Conservation (phyloP, 1,284 basidiomycete species). For the Hemileia vastatrix region DNA sequence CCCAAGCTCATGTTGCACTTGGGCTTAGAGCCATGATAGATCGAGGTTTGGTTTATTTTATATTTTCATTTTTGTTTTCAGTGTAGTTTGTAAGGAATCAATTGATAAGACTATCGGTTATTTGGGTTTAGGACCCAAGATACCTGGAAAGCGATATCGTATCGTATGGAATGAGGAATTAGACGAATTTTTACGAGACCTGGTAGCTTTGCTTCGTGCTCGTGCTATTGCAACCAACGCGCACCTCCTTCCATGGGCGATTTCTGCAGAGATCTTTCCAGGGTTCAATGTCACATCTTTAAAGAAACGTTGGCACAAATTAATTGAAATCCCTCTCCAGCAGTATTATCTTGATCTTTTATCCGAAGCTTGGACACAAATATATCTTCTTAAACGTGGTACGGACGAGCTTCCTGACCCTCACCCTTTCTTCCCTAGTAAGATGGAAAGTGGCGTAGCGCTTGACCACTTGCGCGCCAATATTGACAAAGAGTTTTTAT, state of each 20-base stretch:
- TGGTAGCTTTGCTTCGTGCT: slow-evolving; percentile 15
- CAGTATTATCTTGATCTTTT: slow-evolving; percentile 22
- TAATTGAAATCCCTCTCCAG: slow-evolving; percentile 11
- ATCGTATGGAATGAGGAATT: slow-evolving; percentile 17
- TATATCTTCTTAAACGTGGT: slow-evolving; percentile 21
- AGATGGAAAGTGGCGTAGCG: slow-evolving; percentile 10
- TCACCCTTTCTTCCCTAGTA: slow-evolving; percentile 1
- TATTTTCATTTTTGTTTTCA: neutral
- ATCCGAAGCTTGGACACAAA: slow-evolving; percentile 19
- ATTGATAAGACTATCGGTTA: neutral
- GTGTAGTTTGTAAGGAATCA: neutral
- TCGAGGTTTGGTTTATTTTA: too few species aligned
- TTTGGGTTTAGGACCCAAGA: neutral
- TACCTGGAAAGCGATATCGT: slow-evolving; percentile 13
- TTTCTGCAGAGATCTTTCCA: slow-evolving; percentile 10
- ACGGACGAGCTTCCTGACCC: slow-evolving; percentile 14
- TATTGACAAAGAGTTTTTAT: slow-evolving; percentile 20
- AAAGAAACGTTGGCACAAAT: slow-evolving; percentile 14
- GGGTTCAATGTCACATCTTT: neutral
- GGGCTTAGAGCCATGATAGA: slow-evolving; percentile 14
- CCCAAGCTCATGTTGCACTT: slow-evolving; percentile 12
- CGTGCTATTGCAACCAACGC: slow-evolving; percentile 19
- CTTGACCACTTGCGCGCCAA: slow-evolving; percentile 18
- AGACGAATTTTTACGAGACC: slow-evolving; percentile 19
- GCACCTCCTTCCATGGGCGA: slow-evolving; percentile 20